Base-by-base conservation (phyloP, 371 early-diverging fungal species). In the Mucor lusitanicus region DNA sequence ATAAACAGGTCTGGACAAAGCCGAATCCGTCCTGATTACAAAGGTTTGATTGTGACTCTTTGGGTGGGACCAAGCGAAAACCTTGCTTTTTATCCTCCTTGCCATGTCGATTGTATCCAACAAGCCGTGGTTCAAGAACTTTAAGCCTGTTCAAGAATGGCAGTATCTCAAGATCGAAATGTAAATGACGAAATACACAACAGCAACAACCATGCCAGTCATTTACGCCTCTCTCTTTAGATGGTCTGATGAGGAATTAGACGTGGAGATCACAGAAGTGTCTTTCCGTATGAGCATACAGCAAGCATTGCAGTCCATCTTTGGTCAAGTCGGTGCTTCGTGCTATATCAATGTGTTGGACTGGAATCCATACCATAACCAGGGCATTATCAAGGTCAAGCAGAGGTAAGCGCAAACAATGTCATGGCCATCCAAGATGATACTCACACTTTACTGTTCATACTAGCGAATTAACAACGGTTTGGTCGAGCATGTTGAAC, bases 201-300 rank as follows among this genome's bases (percentile, higher is more conserved):
- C 8, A 5, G 23, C n/a, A 25, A 15, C 8, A 5, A 27, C 15
- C 13, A 32, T 55, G 15, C 0, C 6, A 8, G 17, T n/a, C 17
- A 50, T 50, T 19, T 30, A 48, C 17, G 8, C 3, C 8, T 11
- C 6, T 58, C 32, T 58, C 19, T 28, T 4, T 62, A 82, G 79
- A 62, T 75, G 73, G 74, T 82, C 78, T 15, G 80, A 76, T 32
- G 70, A 70, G 28, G 68, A 70, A 37, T 59, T 72, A 7, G 44
- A 65, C 27, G 67, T 69, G 5, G 63, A 59, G 53, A 73, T 79
- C 37, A 79, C 79, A 3, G 79, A 80, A 42, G 56, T 81, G 3
- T 71, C 82, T 5, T 80, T 84, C 39, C 75, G 84, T 42, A 81
- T 81, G 80, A 75, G 71, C 33, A 76, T 84, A 37, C 77, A 80